phyloP scores from a whole-genome alignment of 495 filamentous ascomycete genomes.

The Halenospora varia region DNA sequence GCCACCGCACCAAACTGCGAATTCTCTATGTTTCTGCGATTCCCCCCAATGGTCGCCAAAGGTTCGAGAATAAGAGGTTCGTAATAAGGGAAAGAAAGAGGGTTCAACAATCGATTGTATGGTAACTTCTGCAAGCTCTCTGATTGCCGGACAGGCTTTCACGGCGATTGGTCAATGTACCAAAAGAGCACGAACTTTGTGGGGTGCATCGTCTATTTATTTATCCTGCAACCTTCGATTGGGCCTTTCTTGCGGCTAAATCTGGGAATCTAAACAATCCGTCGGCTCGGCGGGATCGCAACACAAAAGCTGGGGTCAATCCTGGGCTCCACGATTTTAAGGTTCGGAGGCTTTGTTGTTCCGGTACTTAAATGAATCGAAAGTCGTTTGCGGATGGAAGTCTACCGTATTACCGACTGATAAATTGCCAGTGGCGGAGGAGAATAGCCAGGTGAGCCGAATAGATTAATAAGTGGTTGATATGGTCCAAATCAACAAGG shows the following conservation, averaged over 20 bases:
- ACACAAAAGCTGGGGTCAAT: constrained; percentile 4
- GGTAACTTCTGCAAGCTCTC: background rate
- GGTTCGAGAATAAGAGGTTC: too few species aligned
- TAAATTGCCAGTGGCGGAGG: background rate
- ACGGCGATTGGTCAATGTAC: background rate
- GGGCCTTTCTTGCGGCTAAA: constrained; percentile 2
- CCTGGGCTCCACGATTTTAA: background rate
- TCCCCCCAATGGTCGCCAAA: too few species aligned
- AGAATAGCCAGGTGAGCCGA: constrained; percentile 1
- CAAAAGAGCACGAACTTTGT: background rate
- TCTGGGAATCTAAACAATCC: background rate
- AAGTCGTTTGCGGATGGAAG: background rate
- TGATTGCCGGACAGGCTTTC: background rate
- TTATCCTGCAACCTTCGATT: background rate
- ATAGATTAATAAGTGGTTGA: constrained; percentile 2
- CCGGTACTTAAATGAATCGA: constrained; percentile 1
- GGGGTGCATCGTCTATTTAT: constrained; percentile 1
- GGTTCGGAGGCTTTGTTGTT: background rate
- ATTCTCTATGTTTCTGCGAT: too few species aligned
- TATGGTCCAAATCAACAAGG: background rate
- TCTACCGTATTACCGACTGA: background rate
- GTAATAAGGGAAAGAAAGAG: too few species aligned
- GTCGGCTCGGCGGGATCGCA: constrained; percentile 1
- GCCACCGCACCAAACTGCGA: too few species aligned
- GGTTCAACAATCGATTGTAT: too few species aligned